These are phyloP conservation scores for Populus ilicifolia DNA, from an alignment of 345 rosid species.

Conservation along the genomic window DNA sequence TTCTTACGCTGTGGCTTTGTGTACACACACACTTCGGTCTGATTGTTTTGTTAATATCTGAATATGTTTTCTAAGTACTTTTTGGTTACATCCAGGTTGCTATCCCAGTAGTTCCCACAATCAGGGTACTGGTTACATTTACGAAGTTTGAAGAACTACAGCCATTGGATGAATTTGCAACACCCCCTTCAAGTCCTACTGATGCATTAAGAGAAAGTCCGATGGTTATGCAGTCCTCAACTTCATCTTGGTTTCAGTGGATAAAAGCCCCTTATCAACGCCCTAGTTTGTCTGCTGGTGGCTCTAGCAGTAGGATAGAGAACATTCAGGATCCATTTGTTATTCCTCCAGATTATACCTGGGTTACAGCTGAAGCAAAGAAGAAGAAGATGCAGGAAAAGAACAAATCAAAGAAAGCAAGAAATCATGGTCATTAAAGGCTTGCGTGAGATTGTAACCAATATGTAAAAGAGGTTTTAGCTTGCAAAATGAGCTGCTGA, in stretches of 20 bases:
- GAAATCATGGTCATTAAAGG: constrained; percentile 33
- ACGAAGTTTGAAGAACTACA: constrained; percentile 89
- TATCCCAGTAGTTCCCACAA: constrained; percentile 92
- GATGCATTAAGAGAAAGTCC: constrained; percentile 63
- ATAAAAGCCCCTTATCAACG: constrained; percentile 78
- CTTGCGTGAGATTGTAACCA: constrained; percentile 4
- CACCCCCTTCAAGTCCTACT: constrained; percentile 88
- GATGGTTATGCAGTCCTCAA: constrained; percentile 34
- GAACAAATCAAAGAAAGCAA: constrained; percentile 63
- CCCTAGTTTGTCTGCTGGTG: constrained; percentile 38
- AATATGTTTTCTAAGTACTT: not conserved
- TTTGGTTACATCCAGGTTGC: constrained; percentile 58
- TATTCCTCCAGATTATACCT: constrained; percentile 66
- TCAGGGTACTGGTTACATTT: constrained; percentile 81
- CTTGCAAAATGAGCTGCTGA: constrained; percentile 14
- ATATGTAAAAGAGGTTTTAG: constrained; percentile 24
- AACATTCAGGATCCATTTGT: constrained; percentile 69
- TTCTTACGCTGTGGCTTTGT: not conserved
- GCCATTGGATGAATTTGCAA: constrained; percentile 74
- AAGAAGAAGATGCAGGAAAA: constrained; percentile 90
- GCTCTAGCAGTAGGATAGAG: constrained; percentile 54
- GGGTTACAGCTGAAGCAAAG: constrained; percentile 84
- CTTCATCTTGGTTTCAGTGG: constrained; percentile 90
- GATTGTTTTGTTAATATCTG: not conserved
- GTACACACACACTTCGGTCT: not conserved